Evolutionary conservation across 2,329 filamentous ascomycete species (phyloP), one percentile per base, ranked within the genome.

Genomic region (Fusarium tricinctum): DNA sequence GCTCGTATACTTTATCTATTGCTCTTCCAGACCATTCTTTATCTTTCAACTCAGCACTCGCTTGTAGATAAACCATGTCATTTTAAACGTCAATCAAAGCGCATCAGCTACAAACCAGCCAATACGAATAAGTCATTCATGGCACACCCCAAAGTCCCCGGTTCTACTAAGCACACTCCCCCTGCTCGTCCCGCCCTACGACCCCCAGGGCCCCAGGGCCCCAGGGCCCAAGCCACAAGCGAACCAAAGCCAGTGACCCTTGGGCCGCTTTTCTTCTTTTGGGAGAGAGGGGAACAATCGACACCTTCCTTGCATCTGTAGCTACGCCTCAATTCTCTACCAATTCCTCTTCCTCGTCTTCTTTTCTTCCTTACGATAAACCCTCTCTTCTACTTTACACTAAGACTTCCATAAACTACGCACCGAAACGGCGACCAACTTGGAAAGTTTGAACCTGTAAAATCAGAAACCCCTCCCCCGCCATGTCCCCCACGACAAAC

Each of bases 401-500:
- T 20, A 23, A 6, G 30, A 45, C 17, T 22, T 19, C 20, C n/a
- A 32, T 28, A 45, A 35, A 26, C 12, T 40, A 19, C 28, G 53
- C 55, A 33, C 23, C 13, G 15, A 51, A 32, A 19, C 32, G 28
- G 26, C 33, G 40, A 54, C 44, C 44, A 32, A 10, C 9, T 20
- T 33, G 12, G 20, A 40, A 28, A 52, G 19, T 52, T 39, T 19
- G 26, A 35, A 22, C 12, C 47, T 39, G 20, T n/a, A 28, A 22
- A 51, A 28, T 56, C 19, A 42, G 33, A 55, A 58, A 35, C 47
- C 55, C 45, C 26, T 52, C 35, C 53, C 58, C 55, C 60, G 54
- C 63, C 70, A 77, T 77, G 74, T 69, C 76, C 58, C 63, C 71
- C 62, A 69, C 73, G 66, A 64, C 54, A 56, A 70, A 72, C 51